Conservation (phyloP, 2,329 filamentous ascomycete species). For the Incumbomyces delicatus region DNA sequence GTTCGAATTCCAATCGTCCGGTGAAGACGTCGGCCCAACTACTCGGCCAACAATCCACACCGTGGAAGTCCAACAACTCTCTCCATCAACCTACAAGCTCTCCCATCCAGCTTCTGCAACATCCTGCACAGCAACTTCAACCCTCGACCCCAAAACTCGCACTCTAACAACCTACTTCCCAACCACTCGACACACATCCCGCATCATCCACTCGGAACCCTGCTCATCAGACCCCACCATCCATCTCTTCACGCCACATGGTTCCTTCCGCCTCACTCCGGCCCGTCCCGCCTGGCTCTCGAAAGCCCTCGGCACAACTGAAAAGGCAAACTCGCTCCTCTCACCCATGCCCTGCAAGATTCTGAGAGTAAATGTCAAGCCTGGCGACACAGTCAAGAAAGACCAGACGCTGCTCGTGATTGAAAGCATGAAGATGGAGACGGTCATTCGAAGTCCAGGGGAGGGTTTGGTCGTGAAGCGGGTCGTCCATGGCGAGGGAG, state of each 20-base stretch:
- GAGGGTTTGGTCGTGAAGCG: slow-evolving; percentile 57
- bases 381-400: slow-evolving; percentile 73
- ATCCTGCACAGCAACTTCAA: slow-evolving; percentile 37
- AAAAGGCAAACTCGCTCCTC: slow-evolving; percentile 69
- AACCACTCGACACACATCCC: slow-evolving; percentile 67
- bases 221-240: slow-evolving; percentile 32
- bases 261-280: slow-evolving; percentile 47
- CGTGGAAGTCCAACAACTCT: slow-evolving; percentile 44
- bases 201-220: slow-evolving; percentile 48
- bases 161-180: slow-evolving; percentile 69
- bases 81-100: slow-evolving; percentile 40
- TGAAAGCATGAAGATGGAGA: slow-evolving; percentile 88
- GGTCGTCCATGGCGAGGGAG: slow-evolving; percentile 66
- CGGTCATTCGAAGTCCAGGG: slow-evolving; percentile 68
- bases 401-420: slow-evolving; percentile 83
- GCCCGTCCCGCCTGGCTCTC: slow-evolving; percentile 67
- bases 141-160: slow-evolving; percentile 35
- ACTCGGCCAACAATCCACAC: slow-evolving; percentile 18
- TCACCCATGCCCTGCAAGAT: slow-evolving; percentile 98
- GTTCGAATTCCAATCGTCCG: slow-evolving; percentile 19
- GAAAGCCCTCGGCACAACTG: slow-evolving; percentile 75
- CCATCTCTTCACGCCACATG: slow-evolving; percentile 65
- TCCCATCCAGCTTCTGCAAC: slow-evolving; percentile 31
- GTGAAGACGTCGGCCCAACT: slow-evolving; percentile 15
- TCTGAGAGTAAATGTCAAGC: slow-evolving; percentile 73